A percentile compares a stretch with the other conserved stretches of the same genome.
phyloP scores from a whole-genome alignment of 805 yeast species.

The Candida jianshihensis region DNA sequence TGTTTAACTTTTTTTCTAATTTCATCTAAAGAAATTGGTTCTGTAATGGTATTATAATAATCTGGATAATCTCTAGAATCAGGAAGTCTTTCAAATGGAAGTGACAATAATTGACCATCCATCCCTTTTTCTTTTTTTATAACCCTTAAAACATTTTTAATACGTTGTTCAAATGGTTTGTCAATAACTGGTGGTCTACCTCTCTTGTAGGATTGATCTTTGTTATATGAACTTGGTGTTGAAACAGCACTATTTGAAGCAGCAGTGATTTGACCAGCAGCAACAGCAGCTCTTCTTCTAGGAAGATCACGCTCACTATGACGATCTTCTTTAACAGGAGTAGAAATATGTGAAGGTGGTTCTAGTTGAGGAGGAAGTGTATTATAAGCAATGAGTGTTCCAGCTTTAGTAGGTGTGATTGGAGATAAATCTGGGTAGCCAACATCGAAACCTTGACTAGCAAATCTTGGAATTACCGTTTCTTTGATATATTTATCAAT shows the following conservation, averaged over 20 bases:
- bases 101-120: conserved; percentile 43
- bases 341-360: conserved; percentile 1
- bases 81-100: conserved; percentile 76
- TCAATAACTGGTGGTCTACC: conserved; percentile 91
- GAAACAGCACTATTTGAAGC: neutral
- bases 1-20: conserved; percentile 80
- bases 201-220: conserved; percentile 40
- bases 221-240: conserved; percentile 3
- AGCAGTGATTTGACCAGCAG: conserved; percentile 1
- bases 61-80: conserved; percentile 41
- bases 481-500: conserved; percentile 34
- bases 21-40: conserved; percentile 64
- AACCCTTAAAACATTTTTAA: conserved; percentile 77
- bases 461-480: conserved; percentile 28
- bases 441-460: conserved; percentile 26
- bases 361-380: conserved; percentile 3
- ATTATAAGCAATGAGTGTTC: conserved; percentile 13
- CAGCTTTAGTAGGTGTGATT: conserved; percentile 14
- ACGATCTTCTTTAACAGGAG: conserved; percentile 3
- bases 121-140: conserved; percentile 65
- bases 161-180: conserved; percentile 86
- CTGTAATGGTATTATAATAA: conserved; percentile 42
- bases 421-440: conserved; percentile 33
- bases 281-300: conserved; percentile 3
- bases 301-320: conserved; percentile 3